phyloP scores from a whole-genome alignment of 1,284 basidiomycete genomes.

The Moesziomyces parantarcticus region DNA sequence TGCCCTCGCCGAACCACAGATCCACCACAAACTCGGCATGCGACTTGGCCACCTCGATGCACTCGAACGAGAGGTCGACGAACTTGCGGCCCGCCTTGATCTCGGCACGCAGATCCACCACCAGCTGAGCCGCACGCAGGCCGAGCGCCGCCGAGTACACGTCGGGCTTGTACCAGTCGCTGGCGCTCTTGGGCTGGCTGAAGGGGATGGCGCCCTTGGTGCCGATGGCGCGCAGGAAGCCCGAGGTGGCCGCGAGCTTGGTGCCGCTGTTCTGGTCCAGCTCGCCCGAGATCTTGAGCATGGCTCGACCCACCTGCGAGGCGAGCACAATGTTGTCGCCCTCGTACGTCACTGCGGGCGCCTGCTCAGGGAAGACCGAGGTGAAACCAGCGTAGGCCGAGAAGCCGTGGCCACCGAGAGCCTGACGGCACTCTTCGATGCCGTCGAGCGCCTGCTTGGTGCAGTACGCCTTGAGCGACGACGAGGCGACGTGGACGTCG shows the following conservation, averaged over 20 bases:
- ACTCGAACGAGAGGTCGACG: slow-evolving; percentile 56
- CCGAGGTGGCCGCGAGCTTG: slow-evolving; percentile 50
- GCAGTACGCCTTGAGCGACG: slow-evolving; percentile 67
- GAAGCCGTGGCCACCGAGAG: slow-evolving; percentile 69
- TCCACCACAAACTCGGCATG: slow-evolving; percentile 62
- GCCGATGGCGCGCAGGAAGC: slow-evolving; percentile 52
- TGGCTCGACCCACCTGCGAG: slow-evolving; percentile 60
- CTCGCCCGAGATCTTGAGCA: slow-evolving; percentile 59
- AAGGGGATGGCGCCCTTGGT: slow-evolving; percentile 43
- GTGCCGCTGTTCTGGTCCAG: slow-evolving; percentile 39
- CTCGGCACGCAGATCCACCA: slow-evolving; percentile 57
- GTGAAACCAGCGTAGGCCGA: slow-evolving; percentile 63
- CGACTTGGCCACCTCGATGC: slow-evolving; percentile 58
- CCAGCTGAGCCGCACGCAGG: slow-evolving; percentile 54
- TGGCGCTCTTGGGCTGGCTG: slow-evolving; percentile 33
- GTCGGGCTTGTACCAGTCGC: slow-evolving; percentile 53
- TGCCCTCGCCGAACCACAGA: slow-evolving; percentile 61
- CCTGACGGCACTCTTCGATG: slow-evolving; percentile 68
- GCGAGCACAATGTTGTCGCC: slow-evolving; percentile 64
- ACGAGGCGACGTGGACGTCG: slow-evolving; percentile 68
- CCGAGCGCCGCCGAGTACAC: slow-evolving; percentile 54
- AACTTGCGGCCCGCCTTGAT: slow-evolving; percentile 48
- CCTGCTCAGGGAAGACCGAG: slow-evolving; percentile 58
- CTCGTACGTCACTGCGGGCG: slow-evolving; percentile 67
- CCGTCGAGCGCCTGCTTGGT: slow-evolving; percentile 68